Base-by-base conservation (phyloP, 257 asterid genomes). In the Nicotiana sylvestris region DNA sequence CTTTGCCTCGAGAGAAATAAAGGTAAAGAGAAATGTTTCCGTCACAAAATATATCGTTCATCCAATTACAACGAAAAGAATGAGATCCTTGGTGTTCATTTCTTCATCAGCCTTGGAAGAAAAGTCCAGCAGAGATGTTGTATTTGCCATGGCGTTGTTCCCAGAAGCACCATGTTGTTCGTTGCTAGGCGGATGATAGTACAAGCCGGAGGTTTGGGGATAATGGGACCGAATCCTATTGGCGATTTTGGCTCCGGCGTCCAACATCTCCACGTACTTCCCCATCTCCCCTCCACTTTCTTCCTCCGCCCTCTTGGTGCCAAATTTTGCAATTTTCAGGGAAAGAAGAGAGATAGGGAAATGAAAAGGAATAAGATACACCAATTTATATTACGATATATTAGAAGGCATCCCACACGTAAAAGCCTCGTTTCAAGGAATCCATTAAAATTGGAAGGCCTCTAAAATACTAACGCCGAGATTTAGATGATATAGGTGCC, bases 281-380 rank as follows among this genome's bases (percentile, higher is more conserved):
- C 79, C 79, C 79, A 74, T 74, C 62, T 74, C 79, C 61, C 78
- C 61, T 6, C 79, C 61, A 49, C 79, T 74, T 72, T 5, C 43
- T 43, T 74, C 80, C 43, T 74, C 43, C 13, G 37, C 12, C 51
- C 51, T 43, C 51, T 43, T 43, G 51, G 51, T 43, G 27, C 43
- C 7, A 25, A 74, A 13, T 43, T 43, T 43, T 74, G 8, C 8
- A 13, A 17, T 12, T 49, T 21, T 27, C 27, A 27, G 16, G 8
- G 25, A 49, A 72, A 74, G 37, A 27, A 49, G 80, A 49, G 43
- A 27, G 16, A 27, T 0, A 49, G 27, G 43, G 16, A 74, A 49
- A 49, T 13, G 43, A 13, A 1, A 49, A 49, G 39, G 62, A 49
- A 49, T 74, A 49, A 53, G 18, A 11, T 12, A 53, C 5, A 13